Evolutionary conservation across 768 basidiomycete genomes (phyloP).

Genomic region (Boletus coccyginus): DNA sequence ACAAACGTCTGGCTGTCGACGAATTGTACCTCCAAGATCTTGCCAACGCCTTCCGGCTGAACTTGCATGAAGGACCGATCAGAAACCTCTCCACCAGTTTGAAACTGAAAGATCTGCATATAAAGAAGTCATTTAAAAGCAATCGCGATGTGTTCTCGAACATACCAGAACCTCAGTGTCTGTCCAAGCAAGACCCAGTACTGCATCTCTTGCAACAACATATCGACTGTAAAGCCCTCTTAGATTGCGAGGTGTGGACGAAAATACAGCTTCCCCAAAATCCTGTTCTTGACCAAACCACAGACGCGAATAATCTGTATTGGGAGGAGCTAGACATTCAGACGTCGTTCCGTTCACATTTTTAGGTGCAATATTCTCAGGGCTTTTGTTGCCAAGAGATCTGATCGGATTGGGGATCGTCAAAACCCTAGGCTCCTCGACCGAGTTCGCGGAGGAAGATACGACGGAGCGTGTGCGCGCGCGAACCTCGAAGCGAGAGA

Average conservation of each 20-base stretch:
- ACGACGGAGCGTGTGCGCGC: slow-evolving; percentile 12
- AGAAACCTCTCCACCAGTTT: background rate
- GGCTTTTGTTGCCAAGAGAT: slow-evolving; percentile 45
- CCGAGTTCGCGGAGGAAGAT: slow-evolving; percentile 20
- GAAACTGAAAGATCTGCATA: slow-evolving; percentile 23
- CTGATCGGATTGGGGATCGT: slow-evolving; percentile 67
- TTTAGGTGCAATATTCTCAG: slow-evolving; percentile 38
- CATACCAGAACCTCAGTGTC: slow-evolving; percentile 32
- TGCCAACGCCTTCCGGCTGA: slow-evolving; percentile 20
- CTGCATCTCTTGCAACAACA: slow-evolving; percentile 20
- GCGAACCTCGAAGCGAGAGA: slow-evolving; percentile 19
- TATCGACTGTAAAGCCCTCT: slow-evolving; percentile 22
- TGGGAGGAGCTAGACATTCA: slow-evolving; percentile 31
- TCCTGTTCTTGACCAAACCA: slow-evolving; percentile 25
- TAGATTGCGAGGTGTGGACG: slow-evolving; percentile 9
- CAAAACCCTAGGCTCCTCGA: slow-evolving; percentile 31
- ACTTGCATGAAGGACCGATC: slow-evolving; percentile 9
- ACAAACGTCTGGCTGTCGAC: slow-evolving; percentile 21
- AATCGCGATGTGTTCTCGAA: background rate
- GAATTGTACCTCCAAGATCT: slow-evolving; percentile 21
- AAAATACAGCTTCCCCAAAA: slow-evolving; percentile 13
- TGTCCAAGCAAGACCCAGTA: slow-evolving; percentile 50
- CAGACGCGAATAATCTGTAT: slow-evolving; percentile 20
- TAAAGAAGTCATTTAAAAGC: background rate
- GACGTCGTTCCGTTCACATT: slow-evolving; percentile 20